phyloP scores from a whole-genome alignment of 306 rosid genomes.

The Trifolium dubium region DNA sequence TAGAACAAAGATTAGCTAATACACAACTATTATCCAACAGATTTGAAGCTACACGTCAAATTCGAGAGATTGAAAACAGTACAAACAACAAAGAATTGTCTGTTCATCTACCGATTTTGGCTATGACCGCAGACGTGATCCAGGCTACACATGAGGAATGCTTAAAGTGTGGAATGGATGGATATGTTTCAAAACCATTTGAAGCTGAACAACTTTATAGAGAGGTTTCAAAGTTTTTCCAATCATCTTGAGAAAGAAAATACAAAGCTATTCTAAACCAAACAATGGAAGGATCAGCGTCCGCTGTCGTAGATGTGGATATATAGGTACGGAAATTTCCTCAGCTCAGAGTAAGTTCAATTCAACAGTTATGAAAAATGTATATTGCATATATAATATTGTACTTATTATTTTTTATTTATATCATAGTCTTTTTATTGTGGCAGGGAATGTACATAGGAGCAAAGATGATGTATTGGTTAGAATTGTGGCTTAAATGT shows the following conservation, averaged over 20 bases:
- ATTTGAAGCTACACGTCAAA: conserved; percentile 76
- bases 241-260: conserved; percentile 43
- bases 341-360: conserved; percentile 59
- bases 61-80: conserved; percentile 61
- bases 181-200: conserved; percentile 95
- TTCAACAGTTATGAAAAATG: conserved; percentile 3
- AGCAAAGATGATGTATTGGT: conserved; percentile 54
- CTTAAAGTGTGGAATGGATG: conserved; percentile 78
- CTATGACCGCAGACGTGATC: conserved; percentile 98
- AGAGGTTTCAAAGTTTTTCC: conserved; percentile 82
- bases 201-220: conserved; percentile 95
- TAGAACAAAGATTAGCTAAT: not conserved
- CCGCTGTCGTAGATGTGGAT: conserved; percentile 44
- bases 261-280: conserved; percentile 41
- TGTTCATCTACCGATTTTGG: conserved; percentile 74
- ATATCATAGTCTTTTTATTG: conserved; percentile 33
- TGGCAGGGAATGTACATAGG: conserved; percentile 60
- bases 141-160: conserved; percentile 93
- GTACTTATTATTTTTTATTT: not conserved
- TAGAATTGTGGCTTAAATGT: not conserved
- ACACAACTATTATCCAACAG: conserved; percentile 45
- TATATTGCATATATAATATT: not conserved
- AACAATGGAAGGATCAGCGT: conserved; percentile 38
- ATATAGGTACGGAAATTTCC: conserved; percentile 50
- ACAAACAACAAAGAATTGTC: conserved; percentile 54